phyloP scores from a whole-genome alignment of 352 stramenopile species.

The Phytophthora capsici region DNA sequence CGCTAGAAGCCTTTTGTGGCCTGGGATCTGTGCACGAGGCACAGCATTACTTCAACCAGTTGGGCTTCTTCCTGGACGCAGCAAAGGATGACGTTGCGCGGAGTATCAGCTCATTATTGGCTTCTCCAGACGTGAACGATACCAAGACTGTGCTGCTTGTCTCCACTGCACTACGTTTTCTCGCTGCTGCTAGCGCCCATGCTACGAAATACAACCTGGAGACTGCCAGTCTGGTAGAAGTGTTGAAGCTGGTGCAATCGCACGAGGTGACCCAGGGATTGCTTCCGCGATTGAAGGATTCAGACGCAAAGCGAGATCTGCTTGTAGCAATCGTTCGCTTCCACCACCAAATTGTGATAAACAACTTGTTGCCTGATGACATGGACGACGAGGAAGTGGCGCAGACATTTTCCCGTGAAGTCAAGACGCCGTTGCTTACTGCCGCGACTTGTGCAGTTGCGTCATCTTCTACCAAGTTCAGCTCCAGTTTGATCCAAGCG shows the following conservation, averaged over 20 bases:
- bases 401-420: conserved; percentile 30
- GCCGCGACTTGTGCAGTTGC: conserved; percentile 17
- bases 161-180: conserved; percentile 54
- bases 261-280: conserved; percentile 10
- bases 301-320: conserved; percentile 32
- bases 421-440: conserved; percentile 28
- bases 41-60: conserved; percentile 68
- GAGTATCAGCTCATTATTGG: conserved; percentile 11
- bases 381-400: conserved; percentile 61
- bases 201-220: conserved; percentile 70
- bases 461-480: conserved; percentile 26
- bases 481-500: conserved; percentile 37
- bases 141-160: conserved; percentile 29
- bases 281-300: conserved; percentile 19
- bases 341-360: conserved; percentile 32
- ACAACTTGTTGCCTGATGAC: conserved; percentile 50
- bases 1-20: conserved; percentile 54
- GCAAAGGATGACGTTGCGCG: conserved; percentile 37
- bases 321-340: conserved; percentile 44
- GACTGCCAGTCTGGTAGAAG: conserved; percentile 27
- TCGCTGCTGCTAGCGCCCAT: conserved; percentile 41
- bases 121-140: background rate
- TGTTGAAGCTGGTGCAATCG: conserved; percentile 43
- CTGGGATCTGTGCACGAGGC: conserved; percentile 56
- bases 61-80: conserved; percentile 56